A percentile compares a stretch with the other conserved stretches of the same genome.
Conservation (phyloP, 495 filamentous ascomycete genomes). For the Trichocladium antarcticum region DNA sequence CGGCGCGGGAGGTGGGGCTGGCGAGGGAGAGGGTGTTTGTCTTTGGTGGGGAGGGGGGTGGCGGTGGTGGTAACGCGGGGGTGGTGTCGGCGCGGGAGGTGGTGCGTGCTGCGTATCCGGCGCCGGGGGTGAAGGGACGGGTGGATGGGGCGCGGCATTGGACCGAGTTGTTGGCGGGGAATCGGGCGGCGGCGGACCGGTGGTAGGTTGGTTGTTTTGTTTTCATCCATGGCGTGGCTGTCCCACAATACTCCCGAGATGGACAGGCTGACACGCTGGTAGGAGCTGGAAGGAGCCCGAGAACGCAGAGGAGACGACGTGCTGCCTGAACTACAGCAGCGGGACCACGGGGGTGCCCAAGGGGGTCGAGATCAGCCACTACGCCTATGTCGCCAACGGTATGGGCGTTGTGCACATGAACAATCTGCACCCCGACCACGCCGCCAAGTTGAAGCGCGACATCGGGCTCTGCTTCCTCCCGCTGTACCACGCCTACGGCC, state of each 20-base stretch:
- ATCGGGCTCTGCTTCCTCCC: constrained; percentile 49
- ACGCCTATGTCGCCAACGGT: constrained; percentile 60
- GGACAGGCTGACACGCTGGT: too few relatives aligned
- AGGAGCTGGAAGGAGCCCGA: constrained; percentile 31
- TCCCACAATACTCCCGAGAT: too few relatives aligned
- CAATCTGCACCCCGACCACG: constrained; percentile 35
- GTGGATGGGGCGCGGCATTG: constrained; percentile 31
- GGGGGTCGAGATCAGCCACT: constrained; percentile 69
- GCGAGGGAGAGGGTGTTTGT: constrained; percentile 38
- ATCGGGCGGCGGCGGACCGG: constrained; percentile 31
- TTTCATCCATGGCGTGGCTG: too few relatives aligned
- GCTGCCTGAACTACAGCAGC: constrained; percentile 57
- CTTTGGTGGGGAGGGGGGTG: constrained; percentile 30
- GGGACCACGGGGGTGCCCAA: constrained; percentile 80
- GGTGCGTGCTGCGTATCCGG: constrained; percentile 30
- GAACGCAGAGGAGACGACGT: constrained; percentile 27
- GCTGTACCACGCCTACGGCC: constrained; percentile 60
- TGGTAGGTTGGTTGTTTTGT: too few relatives aligned
- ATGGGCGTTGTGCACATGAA: constrained; percentile 41
- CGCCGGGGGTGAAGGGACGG: constrained; percentile 27
- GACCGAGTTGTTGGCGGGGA: constrained; percentile 32
- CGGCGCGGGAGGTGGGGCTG: constrained; percentile 56
- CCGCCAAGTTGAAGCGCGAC: constrained; percentile 21
- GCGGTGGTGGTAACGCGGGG: constrained; percentile 35
- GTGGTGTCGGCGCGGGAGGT: constrained; percentile 26